Evolutionary conservation across 1,139 yeast genomes (phyloP).

Genomic region (Protomyces arabidopsidicola): DNA sequence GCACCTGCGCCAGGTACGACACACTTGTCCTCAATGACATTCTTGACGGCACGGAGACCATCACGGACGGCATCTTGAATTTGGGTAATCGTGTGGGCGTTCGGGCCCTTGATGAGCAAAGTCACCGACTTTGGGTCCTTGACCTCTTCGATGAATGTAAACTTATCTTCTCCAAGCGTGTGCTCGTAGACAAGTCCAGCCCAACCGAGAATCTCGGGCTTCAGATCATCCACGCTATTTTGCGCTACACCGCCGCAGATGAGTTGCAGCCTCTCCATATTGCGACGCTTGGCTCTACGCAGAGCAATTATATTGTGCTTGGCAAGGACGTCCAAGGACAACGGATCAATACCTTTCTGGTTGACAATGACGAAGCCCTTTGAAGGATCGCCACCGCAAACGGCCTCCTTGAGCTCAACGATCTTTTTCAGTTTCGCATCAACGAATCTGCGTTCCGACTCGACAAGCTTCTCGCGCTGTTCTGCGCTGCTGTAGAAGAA

Average conservation of each 20-base stretch:
- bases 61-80: conserved; percentile 96
- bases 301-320: conserved; percentile 89
- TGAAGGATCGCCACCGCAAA: conserved; percentile 68
- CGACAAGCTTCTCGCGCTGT: conserved; percentile 91
- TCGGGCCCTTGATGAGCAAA: conserved; percentile 86
- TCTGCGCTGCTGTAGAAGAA: conserved; percentile 93
- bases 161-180: conserved; percentile 93
- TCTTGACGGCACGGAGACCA: conserved; percentile 91
- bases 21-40: conserved; percentile 76
- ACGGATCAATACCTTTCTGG: conserved; percentile 98
- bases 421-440: conserved; percentile 90
- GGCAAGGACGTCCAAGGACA: conserved; percentile 91
- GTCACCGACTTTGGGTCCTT: conserved; percentile 89
- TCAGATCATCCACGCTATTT: conserved; percentile 89
- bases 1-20: conserved; percentile 98
- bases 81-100: conserved; percentile 80
- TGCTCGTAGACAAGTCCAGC: conserved; percentile 92
- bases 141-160: conserved; percentile 90
- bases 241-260: conserved; percentile 98
- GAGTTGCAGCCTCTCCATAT: conserved; percentile 96
- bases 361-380: conserved; percentile 90
- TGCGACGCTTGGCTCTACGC: conserved; percentile 97
- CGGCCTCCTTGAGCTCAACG: conserved; percentile 85
- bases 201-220: conserved; percentile 79
- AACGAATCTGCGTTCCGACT: conserved; percentile 88